Percentiles rank a stretch among this genome's conserved stretches.
phyloP scores from a whole-genome alignment of 257 asterid genomes.

The Rubia yunnanensis region DNA sequence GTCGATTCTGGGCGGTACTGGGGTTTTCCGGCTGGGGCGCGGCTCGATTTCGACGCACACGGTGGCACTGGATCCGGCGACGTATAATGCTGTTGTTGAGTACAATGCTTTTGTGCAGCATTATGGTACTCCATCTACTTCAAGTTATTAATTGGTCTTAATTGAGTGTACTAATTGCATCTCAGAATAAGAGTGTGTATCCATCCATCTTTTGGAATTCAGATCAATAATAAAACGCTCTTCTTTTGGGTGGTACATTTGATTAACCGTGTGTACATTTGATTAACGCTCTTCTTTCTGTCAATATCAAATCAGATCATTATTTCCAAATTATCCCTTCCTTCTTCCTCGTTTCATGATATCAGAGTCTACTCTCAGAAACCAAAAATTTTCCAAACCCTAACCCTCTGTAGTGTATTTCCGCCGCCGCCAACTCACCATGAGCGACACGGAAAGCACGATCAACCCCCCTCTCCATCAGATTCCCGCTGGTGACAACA shows the following conservation, averaged over 20 bases:
- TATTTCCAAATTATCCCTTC: too few relatives aligned
- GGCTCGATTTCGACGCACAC: slow-evolving; percentile 6
- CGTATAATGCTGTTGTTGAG: slow-evolving; percentile 35
- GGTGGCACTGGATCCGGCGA: not conserved
- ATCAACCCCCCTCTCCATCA: too few relatives aligned
- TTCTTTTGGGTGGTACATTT: not conserved
- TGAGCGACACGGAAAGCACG: too few relatives aligned
- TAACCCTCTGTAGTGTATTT: too few relatives aligned
- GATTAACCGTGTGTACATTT: too few relatives aligned
- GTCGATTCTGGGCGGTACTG: slow-evolving; percentile 4
- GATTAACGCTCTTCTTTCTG: too few relatives aligned
- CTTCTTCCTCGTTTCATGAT: too few relatives aligned
- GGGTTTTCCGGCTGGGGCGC: slow-evolving; percentile 6
- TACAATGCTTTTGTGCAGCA: slow-evolving; percentile 27
- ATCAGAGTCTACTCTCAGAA: too few relatives aligned
- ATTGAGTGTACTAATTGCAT: not conserved
- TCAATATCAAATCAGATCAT: too few relatives aligned
- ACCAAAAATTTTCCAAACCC: too few relatives aligned
- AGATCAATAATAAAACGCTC: not conserved
- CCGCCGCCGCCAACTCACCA: too few relatives aligned
- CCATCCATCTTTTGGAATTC: not conserved
- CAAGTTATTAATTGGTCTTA: not conserved
- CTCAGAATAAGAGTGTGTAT: not conserved
- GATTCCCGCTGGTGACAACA: too few relatives aligned
- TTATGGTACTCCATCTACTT: not conserved